Percentiles rank a stretch among this genome's conserved stretches.
Conservation (phyloP, 345 rosid species). For the Lumnitzera littorea region DNA sequence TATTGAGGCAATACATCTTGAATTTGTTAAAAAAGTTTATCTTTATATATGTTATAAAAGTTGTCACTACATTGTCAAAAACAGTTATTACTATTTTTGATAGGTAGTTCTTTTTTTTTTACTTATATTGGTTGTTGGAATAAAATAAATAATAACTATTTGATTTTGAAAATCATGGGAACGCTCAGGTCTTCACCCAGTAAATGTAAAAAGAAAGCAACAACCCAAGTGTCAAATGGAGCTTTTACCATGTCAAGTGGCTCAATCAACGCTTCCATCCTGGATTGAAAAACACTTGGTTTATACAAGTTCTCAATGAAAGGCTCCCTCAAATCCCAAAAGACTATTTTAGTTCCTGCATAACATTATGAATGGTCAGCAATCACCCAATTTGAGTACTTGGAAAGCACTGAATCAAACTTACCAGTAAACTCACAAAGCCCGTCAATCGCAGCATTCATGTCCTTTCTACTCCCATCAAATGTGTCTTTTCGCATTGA, state of each 20-base stretch:
- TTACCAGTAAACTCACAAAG: slow-evolving; percentile 85
- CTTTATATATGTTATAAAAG: not conserved
- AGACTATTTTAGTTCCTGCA: slow-evolving; percentile 90
- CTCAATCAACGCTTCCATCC: slow-evolving; percentile 79
- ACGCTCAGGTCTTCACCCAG: not conserved
- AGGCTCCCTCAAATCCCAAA: slow-evolving; percentile 85
- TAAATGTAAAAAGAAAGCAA: not conserved
- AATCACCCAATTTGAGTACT: not conserved
- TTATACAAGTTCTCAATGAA: slow-evolving; percentile 78
- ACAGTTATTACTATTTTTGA: not conserved
- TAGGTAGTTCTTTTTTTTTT: too few species aligned
- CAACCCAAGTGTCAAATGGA: slow-evolving; percentile 3
- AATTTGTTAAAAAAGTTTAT: not conserved
- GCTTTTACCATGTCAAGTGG: slow-evolving; percentile 67
- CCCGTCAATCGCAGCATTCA: slow-evolving; percentile 83
- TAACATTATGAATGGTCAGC: slow-evolving; percentile 14
- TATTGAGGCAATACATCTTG: too few species aligned
- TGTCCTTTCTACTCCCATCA: slow-evolving; percentile 81
- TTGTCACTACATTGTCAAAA: not conserved
- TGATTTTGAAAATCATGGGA: too few species aligned
- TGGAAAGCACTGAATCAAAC: not conserved
- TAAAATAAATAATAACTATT: too few species aligned
- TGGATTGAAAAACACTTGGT: slow-evolving; percentile 62
- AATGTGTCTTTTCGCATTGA: slow-evolving; percentile 66
- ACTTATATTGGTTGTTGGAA: too few species aligned